A percentile compares a stretch with the other conserved stretches of the same genome.
Evolutionary conservation across 495 filamentous ascomycete species (phyloP).

Genomic region (Trichoderma orchidacearum): DNA sequence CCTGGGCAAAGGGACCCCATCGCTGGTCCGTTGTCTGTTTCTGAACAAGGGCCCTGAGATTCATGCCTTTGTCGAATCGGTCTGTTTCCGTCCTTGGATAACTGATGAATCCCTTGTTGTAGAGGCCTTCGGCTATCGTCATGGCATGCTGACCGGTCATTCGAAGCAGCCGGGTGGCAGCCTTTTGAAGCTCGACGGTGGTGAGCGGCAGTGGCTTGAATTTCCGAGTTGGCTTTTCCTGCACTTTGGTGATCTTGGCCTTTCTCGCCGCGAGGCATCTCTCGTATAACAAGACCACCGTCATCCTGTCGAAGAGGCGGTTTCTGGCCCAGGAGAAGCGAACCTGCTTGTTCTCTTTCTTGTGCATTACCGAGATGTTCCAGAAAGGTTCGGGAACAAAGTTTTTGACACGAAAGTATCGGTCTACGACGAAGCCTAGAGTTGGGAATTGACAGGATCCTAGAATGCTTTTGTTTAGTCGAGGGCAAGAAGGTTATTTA

Average conservation of each 20-base stretch:
- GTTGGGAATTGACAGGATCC: constrained; percentile 97
- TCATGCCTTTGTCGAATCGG: constrained; percentile 83
- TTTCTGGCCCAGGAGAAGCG: constrained; percentile 73
- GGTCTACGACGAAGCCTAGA: constrained; percentile 89
- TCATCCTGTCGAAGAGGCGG: constrained; percentile 76
- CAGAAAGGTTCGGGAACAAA: constrained; percentile 91
- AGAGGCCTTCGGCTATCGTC: constrained; percentile 79
- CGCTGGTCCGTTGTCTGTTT: constrained; percentile 63
- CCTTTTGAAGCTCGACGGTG: constrained; percentile 97
- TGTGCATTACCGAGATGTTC: constrained; percentile 74
- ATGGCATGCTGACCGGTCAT: constrained; percentile 82
- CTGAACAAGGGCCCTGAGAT: constrained; percentile 64
- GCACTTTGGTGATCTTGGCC: constrained; percentile 69
- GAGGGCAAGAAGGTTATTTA: not conserved
- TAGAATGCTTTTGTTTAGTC: constrained; percentile 15
- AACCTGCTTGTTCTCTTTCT: constrained; percentile 64
- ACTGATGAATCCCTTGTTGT: constrained; percentile 90
- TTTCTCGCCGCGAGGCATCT: constrained; percentile 63
- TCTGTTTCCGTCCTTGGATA: constrained; percentile 97
- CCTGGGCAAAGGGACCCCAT: constrained; percentile 79
- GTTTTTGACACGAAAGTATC: constrained; percentile 82
- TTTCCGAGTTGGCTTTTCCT: constrained; percentile 83
- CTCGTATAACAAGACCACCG: constrained; percentile 72
- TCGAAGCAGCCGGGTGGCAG: constrained; percentile 70
- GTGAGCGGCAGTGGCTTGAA: constrained; percentile 90